These are phyloP conservation scores for Raffaelea arxii DNA, from an alignment of 2,329 filamentous ascomycete species.

Conservation along the genomic window DNA sequence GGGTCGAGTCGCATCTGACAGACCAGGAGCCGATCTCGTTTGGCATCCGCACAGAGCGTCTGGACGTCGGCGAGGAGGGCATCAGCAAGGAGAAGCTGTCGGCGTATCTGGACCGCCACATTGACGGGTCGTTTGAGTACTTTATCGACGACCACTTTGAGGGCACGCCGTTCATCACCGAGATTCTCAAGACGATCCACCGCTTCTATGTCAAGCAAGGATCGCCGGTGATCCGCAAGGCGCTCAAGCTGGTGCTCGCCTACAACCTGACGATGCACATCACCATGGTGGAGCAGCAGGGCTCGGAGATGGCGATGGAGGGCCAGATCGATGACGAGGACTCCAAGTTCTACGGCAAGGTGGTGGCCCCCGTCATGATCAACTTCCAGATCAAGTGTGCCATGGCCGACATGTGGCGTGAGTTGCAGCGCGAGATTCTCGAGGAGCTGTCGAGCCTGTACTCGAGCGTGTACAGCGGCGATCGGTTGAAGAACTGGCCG, in stretches of 20 bases:
- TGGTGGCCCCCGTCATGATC: conserved; percentile 94
- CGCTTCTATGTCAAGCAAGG: conserved; percentile 86
- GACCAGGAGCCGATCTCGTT: conserved; percentile 68
- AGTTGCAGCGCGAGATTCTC: conserved; percentile 89
- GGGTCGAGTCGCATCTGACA: conserved; percentile 69
- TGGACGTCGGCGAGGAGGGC: conserved; percentile 83
- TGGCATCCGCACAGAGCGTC: conserved; percentile 76
- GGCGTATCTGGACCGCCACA: conserved; percentile 91
- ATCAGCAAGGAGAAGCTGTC: conserved; percentile 72
- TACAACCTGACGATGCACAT: conserved; percentile 95
- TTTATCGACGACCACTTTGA: conserved; percentile 97
- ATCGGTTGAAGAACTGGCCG: conserved; percentile 97
- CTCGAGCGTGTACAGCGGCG: conserved; percentile 95
- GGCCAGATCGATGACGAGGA: conserved; percentile 79
- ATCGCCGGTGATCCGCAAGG: conserved; percentile 85
- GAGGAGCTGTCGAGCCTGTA: conserved; percentile 89
- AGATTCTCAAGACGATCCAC: conserved; percentile 93
- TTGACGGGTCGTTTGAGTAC: conserved; percentile 82
- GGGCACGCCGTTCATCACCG: conserved; percentile 87
- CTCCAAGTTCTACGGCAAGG: conserved; percentile 83
- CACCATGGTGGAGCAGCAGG: conserved; percentile 85
- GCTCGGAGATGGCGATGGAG: conserved; percentile 65
- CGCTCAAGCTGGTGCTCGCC: conserved; percentile 84
- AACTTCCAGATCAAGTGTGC: conserved; percentile 99
- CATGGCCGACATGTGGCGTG: conserved; percentile 95